These are phyloP conservation scores for Pleurotus eryngii DNA, from an alignment of 768 basidiomycete genomes.

Conservation along the genomic window DNA sequence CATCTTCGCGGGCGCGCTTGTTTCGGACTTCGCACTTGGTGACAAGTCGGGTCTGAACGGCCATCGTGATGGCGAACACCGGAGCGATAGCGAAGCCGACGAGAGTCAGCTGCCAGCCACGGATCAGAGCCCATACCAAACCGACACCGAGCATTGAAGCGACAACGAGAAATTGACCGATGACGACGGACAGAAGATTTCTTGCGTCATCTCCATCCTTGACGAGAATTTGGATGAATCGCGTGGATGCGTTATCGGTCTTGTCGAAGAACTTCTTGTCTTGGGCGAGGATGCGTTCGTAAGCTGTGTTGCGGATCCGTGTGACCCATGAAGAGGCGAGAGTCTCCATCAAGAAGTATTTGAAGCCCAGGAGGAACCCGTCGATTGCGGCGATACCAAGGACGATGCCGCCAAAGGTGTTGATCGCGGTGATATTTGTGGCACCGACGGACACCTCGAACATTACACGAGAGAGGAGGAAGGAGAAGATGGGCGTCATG, in stretches of 20 bases:
- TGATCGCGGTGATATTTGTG: constrained; percentile 55
- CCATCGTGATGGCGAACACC: constrained; percentile 73
- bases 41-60: constrained; percentile 69
- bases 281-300: constrained; percentile 63
- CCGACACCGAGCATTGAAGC: constrained; percentile 79
- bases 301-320: constrained; percentile 52
- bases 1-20: constrained; percentile 82
- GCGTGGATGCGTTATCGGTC: constrained; percentile 51
- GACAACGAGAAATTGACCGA: constrained; percentile 73
- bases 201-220: constrained; percentile 91
- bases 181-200: constrained; percentile 66
- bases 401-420: constrained; percentile 68
- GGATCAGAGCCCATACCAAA: constrained; percentile 82
- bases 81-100: constrained; percentile 87
- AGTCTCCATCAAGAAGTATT: constrained; percentile 80
- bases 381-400: constrained; percentile 74
- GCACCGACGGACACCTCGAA: constrained; percentile 74
- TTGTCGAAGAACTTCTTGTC: constrained; percentile 88
- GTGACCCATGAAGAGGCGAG: constrained; percentile 75
- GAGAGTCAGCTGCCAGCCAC: constrained; percentile 91
- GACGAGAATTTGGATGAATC: constrained; percentile 71
- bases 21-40: constrained; percentile 72
- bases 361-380: constrained; percentile 69
- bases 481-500: constrained; percentile 91
- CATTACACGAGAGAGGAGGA: constrained; percentile 77